Evolutionary conservation across 768 basidiomycete genomes (phyloP), one percentile per base, ranked within the genome.

Genomic region (Serendipita indica): DNA sequence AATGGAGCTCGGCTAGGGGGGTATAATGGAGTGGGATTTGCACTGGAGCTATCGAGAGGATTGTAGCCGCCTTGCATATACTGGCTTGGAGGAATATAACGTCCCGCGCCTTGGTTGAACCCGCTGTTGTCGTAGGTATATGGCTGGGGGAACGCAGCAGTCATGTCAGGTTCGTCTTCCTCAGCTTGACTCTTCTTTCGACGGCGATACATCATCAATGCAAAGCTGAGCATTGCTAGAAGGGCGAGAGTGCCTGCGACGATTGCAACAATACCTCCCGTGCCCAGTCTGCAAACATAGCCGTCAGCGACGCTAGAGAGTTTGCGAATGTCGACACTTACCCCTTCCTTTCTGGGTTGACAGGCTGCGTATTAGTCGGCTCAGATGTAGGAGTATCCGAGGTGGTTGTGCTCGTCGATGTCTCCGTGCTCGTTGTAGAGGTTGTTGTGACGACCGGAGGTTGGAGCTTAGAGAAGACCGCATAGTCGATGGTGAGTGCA

Each of bases 181-280:
- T 54, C 49, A 54, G 4, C 49, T 6, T 16, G 10, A 27, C 32
- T 28, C 30, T 54, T 54, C n/a, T 32, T 54, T 27, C 22, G 12
- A n/a, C 49, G 49, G 30, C 49, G 49, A 33, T 27, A 54, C 49
- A 54, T 54, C 49, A 54, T 54, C 22, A 54, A n/a, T 4, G 49
- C 49, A 30, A 54, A 54, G 30, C 49, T 54, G 20, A 54, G n/a
- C 49, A 54, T 27, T 10, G 49, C 49, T 16, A 54, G 16, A 30
- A 54, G 49, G 20, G 49, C 49, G 10, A 54, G n/a, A 7, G 20
- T 28, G 10, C 20, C 49, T 18, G 32, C 49, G 49, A 54, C 49
- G 30, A 33, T 32, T 16, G 49, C 49, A 20, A 54, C 49, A 27
- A 54, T 54, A 10, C 16, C 49, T 25, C 49, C 49, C 16, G 49